phyloP scores from a whole-genome alignment of 305 asterid genomes.

The Withania somnifera region DNA sequence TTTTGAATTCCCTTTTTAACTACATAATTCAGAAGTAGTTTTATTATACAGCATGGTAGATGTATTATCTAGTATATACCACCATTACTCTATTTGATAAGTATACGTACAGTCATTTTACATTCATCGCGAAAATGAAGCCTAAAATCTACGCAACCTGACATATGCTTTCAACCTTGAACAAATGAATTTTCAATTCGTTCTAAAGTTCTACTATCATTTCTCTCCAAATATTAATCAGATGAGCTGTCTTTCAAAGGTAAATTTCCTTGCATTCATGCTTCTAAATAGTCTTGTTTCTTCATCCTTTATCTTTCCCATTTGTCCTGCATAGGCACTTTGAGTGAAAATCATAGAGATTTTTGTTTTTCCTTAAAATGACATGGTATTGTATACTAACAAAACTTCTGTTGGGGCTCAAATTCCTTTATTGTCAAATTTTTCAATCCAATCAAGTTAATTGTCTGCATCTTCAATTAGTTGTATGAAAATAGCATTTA shows the following conservation, averaged over 20 bases:
- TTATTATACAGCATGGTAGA: not conserved
- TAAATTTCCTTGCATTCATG: not conserved
- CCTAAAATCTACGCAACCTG: not conserved
- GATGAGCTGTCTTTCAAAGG: not conserved
- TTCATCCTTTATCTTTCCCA: not conserved
- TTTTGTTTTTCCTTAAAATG: not conserved
- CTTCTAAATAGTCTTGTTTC: not conserved
- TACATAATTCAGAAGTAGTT: not conserved
- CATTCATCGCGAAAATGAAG: not conserved
- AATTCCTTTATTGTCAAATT: not conserved
- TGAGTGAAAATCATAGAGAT: not conserved
- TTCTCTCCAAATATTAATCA: not conserved
- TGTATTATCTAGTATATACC: not conserved
- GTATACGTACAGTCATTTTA: not conserved
- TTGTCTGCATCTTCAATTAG: not conserved
- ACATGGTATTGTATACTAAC: not conserved
- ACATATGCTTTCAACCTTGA: not conserved
- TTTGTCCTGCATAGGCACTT: not conserved
- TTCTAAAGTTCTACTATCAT: not conserved
- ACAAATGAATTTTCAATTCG: not conserved
- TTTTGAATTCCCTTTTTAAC: not conserved
- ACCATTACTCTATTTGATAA: not conserved
- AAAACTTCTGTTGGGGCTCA: not conserved
- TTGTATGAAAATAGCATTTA: not conserved
- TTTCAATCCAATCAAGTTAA: not conserved